Conservation (phyloP, 495 filamentous ascomycete genomes). For the Trichoderma virens region DNA sequence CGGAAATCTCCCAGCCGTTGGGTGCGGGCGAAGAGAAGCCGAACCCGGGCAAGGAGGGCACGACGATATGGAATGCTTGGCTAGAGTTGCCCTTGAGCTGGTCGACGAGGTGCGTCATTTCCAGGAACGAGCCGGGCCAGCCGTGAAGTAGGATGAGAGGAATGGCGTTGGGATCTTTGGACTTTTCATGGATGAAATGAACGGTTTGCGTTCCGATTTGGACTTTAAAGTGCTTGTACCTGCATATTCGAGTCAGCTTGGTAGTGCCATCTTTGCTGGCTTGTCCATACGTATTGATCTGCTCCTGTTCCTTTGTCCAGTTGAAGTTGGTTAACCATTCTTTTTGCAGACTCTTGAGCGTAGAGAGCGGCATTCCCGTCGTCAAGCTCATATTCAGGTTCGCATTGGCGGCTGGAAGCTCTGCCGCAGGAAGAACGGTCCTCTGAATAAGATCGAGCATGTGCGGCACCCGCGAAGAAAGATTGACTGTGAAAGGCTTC, state of each 20-base stretch:
- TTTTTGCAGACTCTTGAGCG: not conserved
- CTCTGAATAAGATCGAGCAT: not conserved
- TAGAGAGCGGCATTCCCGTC: not conserved
- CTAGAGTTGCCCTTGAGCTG: not conserved
- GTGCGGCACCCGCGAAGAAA: not conserved
- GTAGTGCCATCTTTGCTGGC: not conserved
- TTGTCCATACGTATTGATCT: not conserved
- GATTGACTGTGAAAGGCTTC: not conserved
- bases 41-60: slow-evolving; percentile 12
- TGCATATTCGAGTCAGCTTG: not conserved
- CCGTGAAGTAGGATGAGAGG: not conserved
- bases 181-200: slow-evolving; percentile 7
- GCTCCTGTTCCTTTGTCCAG: not conserved
- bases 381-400: not conserved
- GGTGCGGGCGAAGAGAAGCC: slow-evolving; percentile 12
- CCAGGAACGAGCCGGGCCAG: slow-evolving; percentile 15
- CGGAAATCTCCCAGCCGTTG: slow-evolving; percentile 10
- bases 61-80: slow-evolving; percentile 8
- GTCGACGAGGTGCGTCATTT: not conserved
- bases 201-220: not conserved
- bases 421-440: not conserved
- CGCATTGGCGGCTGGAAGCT: not conserved
- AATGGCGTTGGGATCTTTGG: not conserved
- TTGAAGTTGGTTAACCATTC: not conserved
- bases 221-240: not conserved